Evolutionary conservation across 495 filamentous ascomycete species (phyloP).

Genomic region (Podospora appendiculata): DNA sequence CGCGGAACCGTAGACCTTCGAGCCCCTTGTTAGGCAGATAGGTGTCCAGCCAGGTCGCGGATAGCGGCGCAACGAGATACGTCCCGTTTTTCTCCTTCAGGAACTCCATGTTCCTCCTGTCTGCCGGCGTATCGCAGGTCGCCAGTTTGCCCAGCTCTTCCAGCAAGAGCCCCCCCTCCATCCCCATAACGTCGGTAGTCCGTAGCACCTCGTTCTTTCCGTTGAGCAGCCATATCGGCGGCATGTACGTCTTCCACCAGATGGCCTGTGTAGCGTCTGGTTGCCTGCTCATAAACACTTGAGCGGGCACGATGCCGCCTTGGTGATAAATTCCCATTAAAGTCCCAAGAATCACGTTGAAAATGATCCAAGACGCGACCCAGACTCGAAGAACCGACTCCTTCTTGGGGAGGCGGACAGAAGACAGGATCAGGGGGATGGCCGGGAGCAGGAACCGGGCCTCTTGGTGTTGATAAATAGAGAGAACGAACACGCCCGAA

Average conservation of each 20-base stretch:
- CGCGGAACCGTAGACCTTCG: constrained; percentile 46
- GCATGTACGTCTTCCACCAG: constrained; percentile 98
- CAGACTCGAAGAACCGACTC: constrained; percentile 45
- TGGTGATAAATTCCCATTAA: constrained; percentile 94
- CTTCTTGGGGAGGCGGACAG: constrained; percentile 60
- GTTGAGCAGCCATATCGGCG: constrained; percentile 85
- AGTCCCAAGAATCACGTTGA: constrained; percentile 70
- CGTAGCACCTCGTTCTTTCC: constrained; percentile 57
- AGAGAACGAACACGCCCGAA: constrained; percentile 71
- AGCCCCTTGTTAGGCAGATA: constrained; percentile 43
- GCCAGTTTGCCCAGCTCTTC: constrained; percentile 49
- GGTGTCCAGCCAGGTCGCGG: constrained; percentile 62
- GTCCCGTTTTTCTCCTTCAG: constrained; percentile 44
- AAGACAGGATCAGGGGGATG: constrained; percentile 82
- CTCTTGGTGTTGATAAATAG: constrained; percentile 87
- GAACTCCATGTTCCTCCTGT: constrained; percentile 40
- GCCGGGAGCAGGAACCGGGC: constrained; percentile 86
- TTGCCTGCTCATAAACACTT: constrained; percentile 54
- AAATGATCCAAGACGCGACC: constrained; percentile 66
- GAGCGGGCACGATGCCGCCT: constrained; percentile 80
- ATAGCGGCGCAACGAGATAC: constrained; percentile 65
- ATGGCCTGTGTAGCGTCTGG: constrained; percentile 60
- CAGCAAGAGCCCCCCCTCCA: constrained; percentile 53
- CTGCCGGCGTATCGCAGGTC: constrained; percentile 47
- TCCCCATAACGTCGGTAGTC: constrained; percentile 82